Evolutionary conservation across 164 flowering plant genomes (phyloP).

Genomic region (Cinnamomum micranthum): DNA sequence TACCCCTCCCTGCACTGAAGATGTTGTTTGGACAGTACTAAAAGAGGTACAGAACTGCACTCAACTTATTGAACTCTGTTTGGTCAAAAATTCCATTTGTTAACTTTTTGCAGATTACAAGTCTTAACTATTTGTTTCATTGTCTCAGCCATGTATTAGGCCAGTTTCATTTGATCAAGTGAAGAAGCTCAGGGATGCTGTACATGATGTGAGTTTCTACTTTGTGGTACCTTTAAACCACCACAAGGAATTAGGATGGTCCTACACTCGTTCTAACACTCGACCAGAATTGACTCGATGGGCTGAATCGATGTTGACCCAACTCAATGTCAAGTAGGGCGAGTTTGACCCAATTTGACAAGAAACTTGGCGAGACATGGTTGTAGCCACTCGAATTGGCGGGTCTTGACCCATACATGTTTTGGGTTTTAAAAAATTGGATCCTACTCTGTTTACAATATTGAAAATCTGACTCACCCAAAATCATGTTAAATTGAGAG

Average conservation of each 20-base stretch:
- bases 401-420: no score
- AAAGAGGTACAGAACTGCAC: slow-evolving; percentile 28
- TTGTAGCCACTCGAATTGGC: no score
- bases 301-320: not conserved
- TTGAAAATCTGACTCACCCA: no score
- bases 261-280: not conserved
- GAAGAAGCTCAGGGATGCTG: slow-evolving; percentile 1
- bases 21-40: slow-evolving; percentile 48
- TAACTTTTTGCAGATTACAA: not conserved
- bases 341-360: no score
- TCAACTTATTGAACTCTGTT: no score
- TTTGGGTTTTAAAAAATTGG: no score
- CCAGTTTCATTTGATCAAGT: slow-evolving; percentile 14
- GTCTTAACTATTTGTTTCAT: not conserved
- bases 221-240: not conserved
- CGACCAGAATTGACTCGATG: no score
- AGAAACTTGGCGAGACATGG: no score
- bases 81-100: not conserved
- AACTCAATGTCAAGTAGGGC: no score
- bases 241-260: no score
- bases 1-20: slow-evolving; percentile 60
- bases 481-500: no score
- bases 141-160: slow-evolving; percentile 5
- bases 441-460: no score
- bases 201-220: slow-evolving; percentile 10